Base-by-base conservation (phyloP, 2,329 filamentous ascomycete species). In the Penicillium sp. region DNA sequence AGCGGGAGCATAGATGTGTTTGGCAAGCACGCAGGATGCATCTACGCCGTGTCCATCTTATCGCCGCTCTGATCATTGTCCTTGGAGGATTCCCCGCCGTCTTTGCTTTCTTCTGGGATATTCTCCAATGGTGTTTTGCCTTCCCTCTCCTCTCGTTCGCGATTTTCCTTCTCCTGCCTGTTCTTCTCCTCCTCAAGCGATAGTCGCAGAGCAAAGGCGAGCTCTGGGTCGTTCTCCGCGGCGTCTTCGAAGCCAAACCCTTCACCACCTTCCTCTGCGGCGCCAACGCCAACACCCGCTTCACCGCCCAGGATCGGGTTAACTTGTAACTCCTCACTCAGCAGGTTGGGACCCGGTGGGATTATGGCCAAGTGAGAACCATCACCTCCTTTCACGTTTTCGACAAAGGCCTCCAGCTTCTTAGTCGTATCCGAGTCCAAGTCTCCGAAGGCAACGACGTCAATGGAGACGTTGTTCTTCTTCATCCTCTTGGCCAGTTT, bases 111-210 rank as follows among this genome's bases (percentile, higher is more conserved):
- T 70, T 93, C 89, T 65, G 91, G 86, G 69, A 97, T 91, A 47
- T 85, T 85, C 68, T 91, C 91, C 63, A 97, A 79, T 52, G 85
- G 84, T 45, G 84, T 84, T 78, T 92, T 93, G 64, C 85, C 84
- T 54, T 89, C 83, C 45, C 84, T 82, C 64, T 81, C 83, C 64
- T 90, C 87, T 64, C 90, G 87, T 61, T 90, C 85, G 66, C 86
- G 85, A 65, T 88, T 90, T 68, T 88, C 85, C 76, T 91, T 91
- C 73, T 96, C 92, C 75, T 95, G 87, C 66, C 94, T 82, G 60
- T 92, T 92, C 79, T 95, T 95, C 76, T 99, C 94, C 72, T 99
- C 94, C 73, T 99, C 94, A 83, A 96, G 91, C 74, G 90, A 96
- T 91, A 99, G 96, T 62, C 94, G 87, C 71, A 99, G 79, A 52